Evolutionary conservation across 345 rosid species (phyloP), one percentile per base, ranked within the genome.

Genomic region (Cardamine resedifolia): DNA sequence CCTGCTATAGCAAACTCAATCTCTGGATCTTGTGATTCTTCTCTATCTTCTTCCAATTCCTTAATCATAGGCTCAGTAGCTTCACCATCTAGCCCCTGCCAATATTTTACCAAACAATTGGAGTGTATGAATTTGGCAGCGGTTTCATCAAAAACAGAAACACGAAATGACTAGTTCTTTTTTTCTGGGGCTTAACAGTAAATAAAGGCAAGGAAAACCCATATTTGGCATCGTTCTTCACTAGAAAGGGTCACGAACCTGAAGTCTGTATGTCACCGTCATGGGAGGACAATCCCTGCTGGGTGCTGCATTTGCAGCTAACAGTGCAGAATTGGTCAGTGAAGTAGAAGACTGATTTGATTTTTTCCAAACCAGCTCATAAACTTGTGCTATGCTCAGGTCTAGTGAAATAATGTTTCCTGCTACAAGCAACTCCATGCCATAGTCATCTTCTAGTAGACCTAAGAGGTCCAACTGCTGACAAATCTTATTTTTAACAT

Each of bases 41-140:
- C 99, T 80, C 97, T 91, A 74, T 91, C 99, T 82, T 95, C 99
- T 83, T 95, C 99, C 82, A 95, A 75, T 76, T 95, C 96, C 86
- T 95, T 91, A 68, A 95, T 91, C 99, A 95, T 95, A 66, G 98
- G 99, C 64, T 95, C 99, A 43, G 99, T 95, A 60, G 98, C 99
- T 88, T 95, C 99, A 76, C 99, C 99, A 81, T 95, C 99, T 61
- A 91, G 81, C 47, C 99, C 99, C 99, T 91, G 83, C 57, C 39
- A 73, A 75, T 58, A 68, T 66, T 58, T 50, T 5, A 23, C 28
- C 70, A 43, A 9, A 77, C 12, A 71, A 64, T 57, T 15, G 24
- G 68, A 75, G 33, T 21, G 7, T 24, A 51, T 60, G 33, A 56
- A 20, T 58, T 44, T 61, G 33, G 20, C 56, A 75, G 41, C 20